Evolutionary conservation across 1,284 basidiomycete genomes (phyloP).

Genomic region (Mycena citricolor): DNA sequence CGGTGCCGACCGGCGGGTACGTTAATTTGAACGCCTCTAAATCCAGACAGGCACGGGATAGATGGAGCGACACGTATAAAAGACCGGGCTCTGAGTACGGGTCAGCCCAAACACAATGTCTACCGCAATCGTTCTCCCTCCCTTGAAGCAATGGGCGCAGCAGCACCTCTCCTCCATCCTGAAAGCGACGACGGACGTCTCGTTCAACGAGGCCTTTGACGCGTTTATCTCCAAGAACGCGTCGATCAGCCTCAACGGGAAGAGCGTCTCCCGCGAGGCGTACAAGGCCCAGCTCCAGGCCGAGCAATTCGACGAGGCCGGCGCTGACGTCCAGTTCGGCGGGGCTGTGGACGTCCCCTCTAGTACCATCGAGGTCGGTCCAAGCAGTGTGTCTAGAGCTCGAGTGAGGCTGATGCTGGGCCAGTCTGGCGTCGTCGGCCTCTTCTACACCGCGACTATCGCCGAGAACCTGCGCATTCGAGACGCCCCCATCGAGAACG

Average conservation of each 20-base stretch:
- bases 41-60: too few relatives aligned
- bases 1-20: too few relatives aligned
- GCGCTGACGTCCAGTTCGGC: conserved; percentile 28
- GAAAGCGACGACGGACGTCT: conserved; percentile 24
- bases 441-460: conserved; percentile 29
- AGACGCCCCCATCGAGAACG: conserved; percentile 24
- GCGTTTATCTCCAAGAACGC: conserved; percentile 29
- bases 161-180: conserved; percentile 25
- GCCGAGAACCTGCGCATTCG: conserved; percentile 24
- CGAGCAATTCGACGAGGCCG: conserved; percentile 30
- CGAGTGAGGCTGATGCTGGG: neutral
- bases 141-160: conserved; percentile 28
- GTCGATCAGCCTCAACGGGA: conserved; percentile 32
- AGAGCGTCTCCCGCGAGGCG: conserved; percentile 28
- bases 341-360: conserved; percentile 27
- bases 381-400: conserved; percentile 20
- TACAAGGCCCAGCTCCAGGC: conserved; percentile 30
- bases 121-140: conserved; percentile 13
- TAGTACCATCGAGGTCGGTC: conserved; percentile 14
- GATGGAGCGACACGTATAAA: too few relatives aligned
- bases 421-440: conserved; percentile 28
- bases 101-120: too few relatives aligned
- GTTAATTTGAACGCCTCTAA: too few relatives aligned
- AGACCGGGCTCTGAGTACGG: too few relatives aligned
- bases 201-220: conserved; percentile 29